Evolutionary conservation across 495 filamentous ascomycete species (phyloP).

Genomic region (Penicillium flavigenum): DNA sequence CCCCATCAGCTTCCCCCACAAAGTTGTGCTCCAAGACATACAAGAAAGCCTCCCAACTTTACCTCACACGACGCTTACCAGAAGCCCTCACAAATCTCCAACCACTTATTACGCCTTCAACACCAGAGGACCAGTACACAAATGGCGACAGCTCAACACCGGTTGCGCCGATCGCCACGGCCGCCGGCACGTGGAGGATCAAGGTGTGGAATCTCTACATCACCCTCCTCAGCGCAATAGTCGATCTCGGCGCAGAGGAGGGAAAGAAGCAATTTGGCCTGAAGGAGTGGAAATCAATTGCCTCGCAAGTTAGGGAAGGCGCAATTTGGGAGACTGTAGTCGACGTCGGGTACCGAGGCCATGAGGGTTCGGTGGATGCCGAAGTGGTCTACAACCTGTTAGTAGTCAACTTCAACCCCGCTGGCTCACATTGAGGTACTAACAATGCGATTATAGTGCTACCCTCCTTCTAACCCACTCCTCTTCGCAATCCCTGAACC

Average conservation of each 20-base stretch:
- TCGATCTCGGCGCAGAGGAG: constrained; percentile 85
- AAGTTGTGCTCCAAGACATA: constrained; percentile 67
- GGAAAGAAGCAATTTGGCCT: constrained; percentile 83
- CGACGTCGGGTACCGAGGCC: constrained; percentile 76
- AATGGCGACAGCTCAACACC: constrained; percentile 36
- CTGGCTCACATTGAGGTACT: constrained; percentile 7
- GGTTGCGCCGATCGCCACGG: constrained; percentile 67
- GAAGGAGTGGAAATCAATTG: constrained; percentile 76
- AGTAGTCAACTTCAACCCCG: constrained; percentile 27
- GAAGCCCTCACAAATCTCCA: constrained; percentile 82
- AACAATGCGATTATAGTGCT: constrained; percentile 55
- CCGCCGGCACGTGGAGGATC: constrained; percentile 74
- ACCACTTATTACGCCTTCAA: constrained; percentile 63
- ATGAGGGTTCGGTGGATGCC: constrained; percentile 86
- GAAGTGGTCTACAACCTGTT: constrained; percentile 94
- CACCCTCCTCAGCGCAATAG: constrained; percentile 83
- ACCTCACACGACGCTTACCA: constrained; percentile 84
- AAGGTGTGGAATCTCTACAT: constrained; percentile 98
- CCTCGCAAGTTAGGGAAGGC: constrained; percentile 78
- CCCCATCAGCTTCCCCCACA: constrained; percentile 55
- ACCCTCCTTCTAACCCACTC: constrained; percentile 86
- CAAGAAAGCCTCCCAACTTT: constrained; percentile 85
- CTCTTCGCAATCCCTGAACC: constrained; percentile 75
- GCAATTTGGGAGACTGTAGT: constrained; percentile 92
- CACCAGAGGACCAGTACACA: constrained; percentile 36